Conservation (phyloP, 305 asterid genomes). For the Caryopteris hybrid region DNA sequence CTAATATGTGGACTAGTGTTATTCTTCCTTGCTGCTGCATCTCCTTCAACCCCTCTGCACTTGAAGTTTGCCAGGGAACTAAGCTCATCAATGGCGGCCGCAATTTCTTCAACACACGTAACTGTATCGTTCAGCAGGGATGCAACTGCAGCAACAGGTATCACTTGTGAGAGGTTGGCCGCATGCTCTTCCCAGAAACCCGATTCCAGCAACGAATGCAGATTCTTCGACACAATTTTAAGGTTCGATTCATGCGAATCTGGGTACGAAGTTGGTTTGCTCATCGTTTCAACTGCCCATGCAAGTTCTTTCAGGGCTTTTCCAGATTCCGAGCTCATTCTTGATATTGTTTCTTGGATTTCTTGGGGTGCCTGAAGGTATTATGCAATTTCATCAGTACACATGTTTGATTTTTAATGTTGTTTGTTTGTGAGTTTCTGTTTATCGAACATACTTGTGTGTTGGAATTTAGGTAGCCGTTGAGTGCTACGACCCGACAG, state of each 20-base stretch:
- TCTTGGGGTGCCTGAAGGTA: constrained; percentile 52
- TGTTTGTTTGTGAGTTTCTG: not conserved
- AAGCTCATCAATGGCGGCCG: constrained; percentile 50
- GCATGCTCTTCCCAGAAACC: constrained; percentile 24
- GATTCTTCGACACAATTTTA: constrained; percentile 36
- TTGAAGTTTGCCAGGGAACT: constrained; percentile 51
- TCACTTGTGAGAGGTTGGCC: constrained; percentile 30
- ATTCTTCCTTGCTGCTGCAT: not conserved
- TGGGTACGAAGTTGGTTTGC: constrained; percentile 29
- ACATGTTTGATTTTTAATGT: too few relatives aligned
- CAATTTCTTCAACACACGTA: constrained; percentile 40
- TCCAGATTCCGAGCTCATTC: constrained; percentile 55
- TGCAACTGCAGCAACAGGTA: constrained; percentile 52
- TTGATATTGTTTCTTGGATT: constrained; percentile 26
- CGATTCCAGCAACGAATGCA: constrained; percentile 39
- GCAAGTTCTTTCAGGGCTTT: constrained; percentile 56
- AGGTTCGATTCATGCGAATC: constrained; percentile 34
- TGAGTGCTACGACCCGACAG: constrained; percentile 51
- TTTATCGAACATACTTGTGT: constrained; percentile 38
- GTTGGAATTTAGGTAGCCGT: constrained; percentile 39
- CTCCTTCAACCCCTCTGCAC: not conserved
- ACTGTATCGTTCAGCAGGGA: constrained; percentile 53
- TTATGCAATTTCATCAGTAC: too few relatives aligned
- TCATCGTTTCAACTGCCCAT: constrained; percentile 44
- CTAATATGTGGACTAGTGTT: constrained; percentile 9